A percentile compares a stretch with the other conserved stretches of the same genome.
phyloP scores from a whole-genome alignment of 306 rosid genomes.

The Quercus mongolica region DNA sequence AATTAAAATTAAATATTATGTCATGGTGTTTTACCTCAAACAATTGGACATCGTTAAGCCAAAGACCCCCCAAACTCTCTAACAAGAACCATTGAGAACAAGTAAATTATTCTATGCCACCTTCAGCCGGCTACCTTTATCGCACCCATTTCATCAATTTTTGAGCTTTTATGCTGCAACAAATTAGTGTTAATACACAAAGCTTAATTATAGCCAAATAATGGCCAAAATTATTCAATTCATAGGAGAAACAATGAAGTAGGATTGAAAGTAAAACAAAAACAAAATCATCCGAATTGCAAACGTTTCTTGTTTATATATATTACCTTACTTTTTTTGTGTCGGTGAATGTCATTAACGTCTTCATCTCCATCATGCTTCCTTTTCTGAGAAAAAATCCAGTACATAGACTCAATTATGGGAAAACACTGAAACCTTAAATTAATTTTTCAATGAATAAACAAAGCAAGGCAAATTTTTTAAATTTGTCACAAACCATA shows the following conservation, averaged over 20 bases:
- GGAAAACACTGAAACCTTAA: not conserved
- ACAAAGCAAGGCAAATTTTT: not conserved
- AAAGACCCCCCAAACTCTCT: slow-evolving; percentile 57
- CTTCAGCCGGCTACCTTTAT: slow-evolving; percentile 84
- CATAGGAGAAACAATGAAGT: not conserved
- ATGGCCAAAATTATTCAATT: slow-evolving; percentile 7
- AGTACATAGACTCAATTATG: slow-evolving; percentile 8
- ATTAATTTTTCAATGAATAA: not conserved
- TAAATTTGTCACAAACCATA: not conserved
- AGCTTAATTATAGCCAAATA: slow-evolving; percentile 5
- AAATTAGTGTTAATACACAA: slow-evolving; percentile 19
- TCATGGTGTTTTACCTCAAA: slow-evolving; percentile 60
- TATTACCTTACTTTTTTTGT: slow-evolving; percentile 98
- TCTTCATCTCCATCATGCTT: slow-evolving; percentile 98
- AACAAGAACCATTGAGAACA: slow-evolving; percentile 63
- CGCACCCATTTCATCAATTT: slow-evolving; percentile 80
- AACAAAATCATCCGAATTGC: slow-evolving; percentile 1
- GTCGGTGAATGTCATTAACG: slow-evolving; percentile 77
- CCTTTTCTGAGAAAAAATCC: slow-evolving; percentile 70
- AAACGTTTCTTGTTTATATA: slow-evolving; percentile 9
- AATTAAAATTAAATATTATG: slow-evolving; percentile 13
- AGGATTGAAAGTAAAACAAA: not conserved
- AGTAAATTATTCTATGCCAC: slow-evolving; percentile 38
- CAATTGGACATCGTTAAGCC: slow-evolving; percentile 49
- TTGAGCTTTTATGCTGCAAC: slow-evolving; percentile 88